A percentile compares a stretch with the other conserved stretches of the same genome.
These are phyloP conservation scores for Hypsizygus marmoreus DNA, from an alignment of 768 basidiomycete species.

Conservation along the genomic window DNA sequence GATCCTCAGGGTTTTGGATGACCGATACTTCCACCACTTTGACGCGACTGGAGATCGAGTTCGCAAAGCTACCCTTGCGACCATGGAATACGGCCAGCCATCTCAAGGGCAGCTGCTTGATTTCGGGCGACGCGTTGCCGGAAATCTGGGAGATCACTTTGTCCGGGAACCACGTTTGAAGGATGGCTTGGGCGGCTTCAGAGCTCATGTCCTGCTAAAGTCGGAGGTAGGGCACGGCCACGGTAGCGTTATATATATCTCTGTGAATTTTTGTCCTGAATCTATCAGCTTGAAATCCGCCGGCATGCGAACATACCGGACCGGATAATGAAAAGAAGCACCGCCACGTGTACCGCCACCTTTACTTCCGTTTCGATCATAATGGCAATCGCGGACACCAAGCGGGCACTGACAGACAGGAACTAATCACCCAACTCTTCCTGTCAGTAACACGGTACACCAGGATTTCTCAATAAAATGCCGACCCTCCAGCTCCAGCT, in stretches of 20 bases:
- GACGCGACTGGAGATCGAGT: slow-evolving; percentile 27
- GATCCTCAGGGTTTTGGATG: slow-evolving; percentile 35
- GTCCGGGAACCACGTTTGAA: slow-evolving; percentile 22
- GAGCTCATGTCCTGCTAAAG: background rate
- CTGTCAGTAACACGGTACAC: background rate
- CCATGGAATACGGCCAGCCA: slow-evolving; percentile 37
- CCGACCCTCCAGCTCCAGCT: background rate
- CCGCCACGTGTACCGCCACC: slow-evolving; percentile 11
- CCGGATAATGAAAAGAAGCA: background rate
- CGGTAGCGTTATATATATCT: too few relatives aligned
- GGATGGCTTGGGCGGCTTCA: slow-evolving; percentile 7
- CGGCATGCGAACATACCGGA: background rate
- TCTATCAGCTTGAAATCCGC: slow-evolving; percentile 1
- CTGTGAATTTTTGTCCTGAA: too few relatives aligned
- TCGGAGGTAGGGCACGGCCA: background rate
- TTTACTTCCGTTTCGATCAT: slow-evolving; percentile 11
- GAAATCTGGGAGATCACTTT: slow-evolving; percentile 25
- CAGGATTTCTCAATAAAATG: slow-evolving; percentile 1
- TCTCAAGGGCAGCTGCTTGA: slow-evolving; percentile 39
- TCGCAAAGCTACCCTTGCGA: slow-evolving; percentile 31
- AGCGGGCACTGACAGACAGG: too few relatives aligned
- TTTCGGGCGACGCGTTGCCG: slow-evolving; percentile 36
- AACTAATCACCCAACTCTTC: background rate
- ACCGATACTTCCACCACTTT: slow-evolving; percentile 44
- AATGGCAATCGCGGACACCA: slow-evolving; percentile 2